phyloP scores from a whole-genome alignment of 345 rosid species.

The Hypericum perforatum region DNA sequence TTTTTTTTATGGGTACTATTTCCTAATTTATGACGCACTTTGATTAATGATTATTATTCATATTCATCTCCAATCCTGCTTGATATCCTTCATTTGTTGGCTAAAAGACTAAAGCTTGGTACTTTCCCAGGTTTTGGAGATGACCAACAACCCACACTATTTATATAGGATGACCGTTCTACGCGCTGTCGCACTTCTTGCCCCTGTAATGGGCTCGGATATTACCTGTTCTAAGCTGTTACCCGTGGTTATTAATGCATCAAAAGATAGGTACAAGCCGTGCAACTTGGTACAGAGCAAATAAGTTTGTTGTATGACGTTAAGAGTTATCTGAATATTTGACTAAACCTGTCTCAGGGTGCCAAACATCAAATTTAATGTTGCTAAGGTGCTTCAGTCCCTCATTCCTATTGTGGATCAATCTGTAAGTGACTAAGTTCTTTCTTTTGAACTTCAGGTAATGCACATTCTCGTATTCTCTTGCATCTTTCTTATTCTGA shows the following conservation, averaged over 20 bases:
- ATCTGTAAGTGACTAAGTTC: constrained; percentile 39
- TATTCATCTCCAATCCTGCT: too few species aligned
- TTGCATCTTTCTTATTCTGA: neutral
- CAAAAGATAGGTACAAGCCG: constrained; percentile 70
- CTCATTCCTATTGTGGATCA: constrained; percentile 76
- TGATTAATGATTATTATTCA: too few species aligned
- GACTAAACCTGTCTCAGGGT: constrained; percentile 43
- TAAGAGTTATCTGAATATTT: constrained; percentile 12
- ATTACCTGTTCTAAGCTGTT: constrained; percentile 76
- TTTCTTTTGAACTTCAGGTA: neutral
- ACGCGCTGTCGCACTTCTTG: constrained; percentile 66
- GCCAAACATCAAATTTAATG: constrained; percentile 92
- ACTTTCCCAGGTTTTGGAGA: constrained; percentile 56
- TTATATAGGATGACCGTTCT: constrained; percentile 85
- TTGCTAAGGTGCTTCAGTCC: constrained; percentile 88
- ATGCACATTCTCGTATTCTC: neutral
- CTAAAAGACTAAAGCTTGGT: too few species aligned
- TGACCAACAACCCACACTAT: constrained; percentile 68
- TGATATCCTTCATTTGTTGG: too few species aligned
- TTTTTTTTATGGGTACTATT: too few species aligned
- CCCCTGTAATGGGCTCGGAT: constrained; percentile 84
- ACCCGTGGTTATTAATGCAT: constrained; percentile 55
- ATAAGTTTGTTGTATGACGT: neutral
- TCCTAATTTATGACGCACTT: too few species aligned
- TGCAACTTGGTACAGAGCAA: neutral